phyloP scores from a whole-genome alignment of 2,329 filamentous ascomycete species.

The Cladophialophora psammophila region DNA sequence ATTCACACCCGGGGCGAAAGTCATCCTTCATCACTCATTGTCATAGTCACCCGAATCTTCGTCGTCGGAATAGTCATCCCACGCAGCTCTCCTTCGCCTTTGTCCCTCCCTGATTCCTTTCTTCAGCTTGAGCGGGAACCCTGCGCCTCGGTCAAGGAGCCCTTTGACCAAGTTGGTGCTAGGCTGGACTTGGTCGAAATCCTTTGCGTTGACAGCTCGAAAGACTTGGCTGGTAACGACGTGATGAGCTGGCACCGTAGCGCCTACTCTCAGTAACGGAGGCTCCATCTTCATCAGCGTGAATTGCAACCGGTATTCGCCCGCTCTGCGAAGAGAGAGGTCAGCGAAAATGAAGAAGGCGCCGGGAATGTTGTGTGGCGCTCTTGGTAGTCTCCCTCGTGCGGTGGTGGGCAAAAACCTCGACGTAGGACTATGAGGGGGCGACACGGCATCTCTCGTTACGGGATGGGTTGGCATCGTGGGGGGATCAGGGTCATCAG shows the following conservation, averaged over 20 bases:
- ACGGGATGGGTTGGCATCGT: slow-evolving; percentile 50
- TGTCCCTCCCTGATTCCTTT: slow-evolving; percentile 40
- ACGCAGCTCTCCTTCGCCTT: slow-evolving; percentile 29
- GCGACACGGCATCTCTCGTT: slow-evolving; percentile 15
- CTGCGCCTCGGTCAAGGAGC: slow-evolving; percentile 39
- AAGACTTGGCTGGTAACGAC: slow-evolving; percentile 36
- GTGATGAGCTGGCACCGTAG: slow-evolving; percentile 28
- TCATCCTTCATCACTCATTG: not conserved
- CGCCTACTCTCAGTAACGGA: slow-evolving; percentile 21
- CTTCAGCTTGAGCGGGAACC: slow-evolving; percentile 41
- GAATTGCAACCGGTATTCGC: slow-evolving; percentile 55
- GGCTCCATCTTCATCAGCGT: slow-evolving; percentile 51
- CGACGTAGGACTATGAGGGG: slow-evolving; percentile 31
- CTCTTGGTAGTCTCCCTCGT: slow-evolving; percentile 15
- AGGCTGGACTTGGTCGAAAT: slow-evolving; percentile 41
- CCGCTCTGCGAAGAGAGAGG: slow-evolving; percentile 55
- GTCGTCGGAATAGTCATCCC: slow-evolving; percentile 35
- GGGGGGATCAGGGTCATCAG: slow-evolving; percentile 52
- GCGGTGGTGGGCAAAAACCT: slow-evolving; percentile 30
- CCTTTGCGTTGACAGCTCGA: slow-evolving; percentile 41
- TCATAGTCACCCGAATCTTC: slow-evolving; percentile 29
- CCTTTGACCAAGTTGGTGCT: slow-evolving; percentile 41
- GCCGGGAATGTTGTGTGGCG: slow-evolving; percentile 43
- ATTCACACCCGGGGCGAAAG: not conserved
- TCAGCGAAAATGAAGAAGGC: slow-evolving; percentile 59